Evolutionary conservation across 2,329 filamentous ascomycete species (phyloP).

Genomic region (Calonectria naviculata): DNA sequence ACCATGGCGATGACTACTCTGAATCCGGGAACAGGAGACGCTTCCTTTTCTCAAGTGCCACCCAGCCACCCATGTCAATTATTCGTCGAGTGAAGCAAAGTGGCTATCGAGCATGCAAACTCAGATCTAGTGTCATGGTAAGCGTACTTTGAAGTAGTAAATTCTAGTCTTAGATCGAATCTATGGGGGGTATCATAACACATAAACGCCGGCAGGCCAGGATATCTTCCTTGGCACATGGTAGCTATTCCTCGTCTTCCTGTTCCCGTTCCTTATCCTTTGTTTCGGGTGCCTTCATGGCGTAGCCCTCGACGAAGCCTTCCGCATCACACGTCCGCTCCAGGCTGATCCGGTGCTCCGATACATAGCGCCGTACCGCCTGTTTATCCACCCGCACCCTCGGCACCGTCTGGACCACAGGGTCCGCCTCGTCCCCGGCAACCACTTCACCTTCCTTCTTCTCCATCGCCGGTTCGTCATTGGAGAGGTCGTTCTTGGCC

Average conservation of each 20-base stretch:
- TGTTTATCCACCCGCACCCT: constrained; percentile 65
- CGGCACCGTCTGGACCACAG: constrained; percentile 48
- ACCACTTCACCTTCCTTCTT: constrained; percentile 33
- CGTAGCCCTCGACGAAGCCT: constrained; percentile 79
- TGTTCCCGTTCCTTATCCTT: constrained; percentile 47
- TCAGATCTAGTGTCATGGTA: too few species aligned
- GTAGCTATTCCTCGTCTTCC: constrained; percentile 20
- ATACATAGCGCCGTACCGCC: constrained; percentile 74
- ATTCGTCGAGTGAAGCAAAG: not conserved
- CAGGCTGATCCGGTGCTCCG: constrained; percentile 70
- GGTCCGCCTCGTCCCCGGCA: constrained; percentile 41
- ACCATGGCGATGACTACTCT: not conserved
- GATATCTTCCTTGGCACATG: not conserved
- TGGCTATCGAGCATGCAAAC: not conserved
- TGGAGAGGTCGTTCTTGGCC: constrained; percentile 12
- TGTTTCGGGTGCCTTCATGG: constrained; percentile 54
- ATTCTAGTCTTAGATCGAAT: constrained; percentile 23
- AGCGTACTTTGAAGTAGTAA: not conserved
- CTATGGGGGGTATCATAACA: constrained; percentile 14
- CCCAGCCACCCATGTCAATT: not conserved
- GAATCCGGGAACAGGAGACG: not conserved
- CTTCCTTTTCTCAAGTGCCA: not conserved
- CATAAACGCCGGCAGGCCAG: not conserved
- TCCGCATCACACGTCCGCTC: constrained; percentile 76
- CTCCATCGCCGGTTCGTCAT: constrained; percentile 31